These are phyloP conservation scores for Aquilaria malaccensis DNA, from an alignment of 345 rosid species.

Conservation along the genomic window DNA sequence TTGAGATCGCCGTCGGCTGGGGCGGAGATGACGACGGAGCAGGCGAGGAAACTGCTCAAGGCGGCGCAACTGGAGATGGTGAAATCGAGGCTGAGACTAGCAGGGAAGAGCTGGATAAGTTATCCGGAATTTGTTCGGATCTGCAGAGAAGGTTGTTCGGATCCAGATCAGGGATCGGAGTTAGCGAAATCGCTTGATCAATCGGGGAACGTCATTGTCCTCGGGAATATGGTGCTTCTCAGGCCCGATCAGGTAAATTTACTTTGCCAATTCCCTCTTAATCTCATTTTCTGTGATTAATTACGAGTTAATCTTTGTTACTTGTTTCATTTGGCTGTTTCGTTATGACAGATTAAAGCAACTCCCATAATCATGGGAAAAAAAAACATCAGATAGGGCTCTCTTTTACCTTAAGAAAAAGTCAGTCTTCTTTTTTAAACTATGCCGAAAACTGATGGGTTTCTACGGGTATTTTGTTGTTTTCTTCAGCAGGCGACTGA, in stretches of 20 bases:
- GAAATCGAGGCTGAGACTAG: constrained; percentile 50
- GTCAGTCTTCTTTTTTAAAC: not conserved
- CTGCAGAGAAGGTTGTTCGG: constrained; percentile 52
- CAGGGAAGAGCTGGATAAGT: constrained; percentile 42
- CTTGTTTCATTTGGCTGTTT: no score
- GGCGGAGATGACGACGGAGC: constrained; percentile 36
- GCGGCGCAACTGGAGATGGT: constrained; percentile 63
- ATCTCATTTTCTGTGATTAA: not conserved
- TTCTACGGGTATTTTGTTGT: constrained; percentile 29
- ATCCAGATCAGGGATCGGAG: constrained; percentile 39
- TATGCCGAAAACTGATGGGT: constrained; percentile 49
- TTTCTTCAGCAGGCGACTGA: constrained; percentile 48
- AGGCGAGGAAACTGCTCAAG: constrained; percentile 64
- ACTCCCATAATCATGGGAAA: not conserved
- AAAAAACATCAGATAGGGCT: constrained; percentile 11
- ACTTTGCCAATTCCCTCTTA: not conserved
- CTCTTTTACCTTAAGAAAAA: not conserved
- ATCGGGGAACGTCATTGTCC: constrained; percentile 71
- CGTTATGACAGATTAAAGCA: constrained; percentile 11
- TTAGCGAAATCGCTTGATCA: constrained; percentile 65
- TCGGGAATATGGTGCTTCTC: constrained; percentile 61
- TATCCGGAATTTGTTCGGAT: constrained; percentile 51
- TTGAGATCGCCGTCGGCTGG: constrained; percentile 7
- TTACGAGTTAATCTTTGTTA: no score
- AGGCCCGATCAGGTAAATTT: constrained; percentile 70